Conservation (phyloP, 2,329 filamentous ascomycete genomes). For the Colletotrichum plurivorum region DNA sequence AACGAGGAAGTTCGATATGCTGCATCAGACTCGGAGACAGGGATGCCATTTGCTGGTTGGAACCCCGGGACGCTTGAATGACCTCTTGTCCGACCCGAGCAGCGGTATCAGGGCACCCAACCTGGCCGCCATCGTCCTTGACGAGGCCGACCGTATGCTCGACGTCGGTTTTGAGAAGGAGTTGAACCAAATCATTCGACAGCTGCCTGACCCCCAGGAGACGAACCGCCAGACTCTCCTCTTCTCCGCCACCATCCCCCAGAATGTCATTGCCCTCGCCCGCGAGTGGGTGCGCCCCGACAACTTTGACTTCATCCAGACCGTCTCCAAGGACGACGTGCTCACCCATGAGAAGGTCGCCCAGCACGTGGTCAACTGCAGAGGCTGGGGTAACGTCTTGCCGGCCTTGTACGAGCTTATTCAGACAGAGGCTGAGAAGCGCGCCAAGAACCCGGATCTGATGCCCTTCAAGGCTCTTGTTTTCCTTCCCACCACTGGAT, state of each 20-base stretch:
- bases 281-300: slow-evolving; percentile 81
- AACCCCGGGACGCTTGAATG: slow-evolving; percentile 89
- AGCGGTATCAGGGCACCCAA: slow-evolving; percentile 79
- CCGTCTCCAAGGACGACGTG: slow-evolving; percentile 84
- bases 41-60: slow-evolving; percentile 93
- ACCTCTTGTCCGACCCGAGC: slow-evolving; percentile 78
- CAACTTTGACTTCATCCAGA: slow-evolving; percentile 91
- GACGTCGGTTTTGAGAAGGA: slow-evolving; percentile 88
- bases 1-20: slow-evolving; percentile 80
- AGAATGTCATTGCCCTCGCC: slow-evolving; percentile 85
- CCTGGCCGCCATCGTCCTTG: slow-evolving; percentile 92
- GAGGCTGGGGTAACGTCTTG: slow-evolving; percentile 81
- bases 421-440: slow-evolving; percentile 68
- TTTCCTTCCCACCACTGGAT: slow-evolving; percentile 86
- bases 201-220: slow-evolving; percentile 73
- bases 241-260: slow-evolving; percentile 94
- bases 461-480: slow-evolving; percentile 95
- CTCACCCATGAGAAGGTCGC: slow-evolving; percentile 89
- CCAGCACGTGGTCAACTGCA: slow-evolving; percentile 79
- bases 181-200: slow-evolving; percentile 71
- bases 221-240: slow-evolving; percentile 90
- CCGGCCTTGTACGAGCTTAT: slow-evolving; percentile 85
- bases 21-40: slow-evolving; percentile 76
- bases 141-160: slow-evolving; percentile 98
- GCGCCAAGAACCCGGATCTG: slow-evolving; percentile 53